phyloP scores from a whole-genome alignment of 208 protist genomes.

The Trypanosoma rangeli region DNA sequence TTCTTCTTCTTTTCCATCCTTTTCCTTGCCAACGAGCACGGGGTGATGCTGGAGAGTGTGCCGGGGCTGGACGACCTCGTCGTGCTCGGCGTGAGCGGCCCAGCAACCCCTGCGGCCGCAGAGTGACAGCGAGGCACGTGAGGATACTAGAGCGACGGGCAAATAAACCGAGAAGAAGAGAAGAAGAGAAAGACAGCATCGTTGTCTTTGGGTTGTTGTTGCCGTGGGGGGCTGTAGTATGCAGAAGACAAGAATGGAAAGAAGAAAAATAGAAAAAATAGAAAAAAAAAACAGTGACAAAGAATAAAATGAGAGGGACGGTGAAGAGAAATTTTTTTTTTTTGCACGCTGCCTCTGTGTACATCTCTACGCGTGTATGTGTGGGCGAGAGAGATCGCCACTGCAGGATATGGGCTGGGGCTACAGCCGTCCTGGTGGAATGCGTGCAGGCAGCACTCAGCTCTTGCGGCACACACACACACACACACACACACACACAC shows the following conservation, averaged over 20 bases:
- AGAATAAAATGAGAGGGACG: too few relatives aligned
- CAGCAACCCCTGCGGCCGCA: background rate
- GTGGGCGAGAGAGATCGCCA: slow-evolving; percentile 9
- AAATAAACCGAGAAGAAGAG: slow-evolving; percentile 1
- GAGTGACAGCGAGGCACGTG: background rate
- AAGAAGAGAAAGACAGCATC: background rate
- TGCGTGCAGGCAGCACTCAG: background rate
- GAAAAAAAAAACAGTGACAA: too few relatives aligned
- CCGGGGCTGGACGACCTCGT: slow-evolving; percentile 60
- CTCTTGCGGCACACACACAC: background rate
- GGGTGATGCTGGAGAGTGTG: slow-evolving; percentile 76
- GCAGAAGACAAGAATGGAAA: too few relatives aligned
- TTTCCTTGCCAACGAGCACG: slow-evolving; percentile 89
- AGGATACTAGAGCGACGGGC: background rate
- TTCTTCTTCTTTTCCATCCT: slow-evolving; percentile 93
- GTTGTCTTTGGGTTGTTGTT: too few relatives aligned
- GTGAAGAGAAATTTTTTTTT: slow-evolving; percentile 2
- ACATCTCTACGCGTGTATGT: background rate
- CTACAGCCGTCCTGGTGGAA: background rate
- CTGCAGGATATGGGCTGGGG: background rate
- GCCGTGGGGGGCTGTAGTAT: too few relatives aligned
- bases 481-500: background rate
- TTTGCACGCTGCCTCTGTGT: slow-evolving; percentile 20
- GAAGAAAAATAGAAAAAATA: too few relatives aligned
- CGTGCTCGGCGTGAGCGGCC: slow-evolving; percentile 41